These are phyloP conservation scores for Cenchrus purpureus DNA, from an alignment of 176 grass and related monocot species.

Conservation along the genomic window DNA sequence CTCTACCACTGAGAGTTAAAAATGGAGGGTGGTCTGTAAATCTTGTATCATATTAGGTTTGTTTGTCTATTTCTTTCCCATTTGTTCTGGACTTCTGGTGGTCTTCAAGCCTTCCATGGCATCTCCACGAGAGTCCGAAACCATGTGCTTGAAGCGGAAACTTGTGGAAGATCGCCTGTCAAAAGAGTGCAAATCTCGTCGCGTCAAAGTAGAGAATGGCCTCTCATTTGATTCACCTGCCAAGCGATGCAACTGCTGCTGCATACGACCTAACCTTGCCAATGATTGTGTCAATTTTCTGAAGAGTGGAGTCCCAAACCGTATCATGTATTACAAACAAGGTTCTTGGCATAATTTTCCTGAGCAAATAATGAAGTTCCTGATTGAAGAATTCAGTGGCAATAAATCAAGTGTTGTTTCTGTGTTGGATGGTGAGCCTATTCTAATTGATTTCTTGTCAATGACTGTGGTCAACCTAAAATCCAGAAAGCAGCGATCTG, in stretches of 20 bases:
- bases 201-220: slow-evolving; percentile 30
- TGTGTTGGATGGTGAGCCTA: slow-evolving; percentile 51
- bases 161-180: slow-evolving; percentile 34
- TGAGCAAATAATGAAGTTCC: slow-evolving; percentile 52
- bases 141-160: slow-evolving; percentile 65
- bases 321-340: slow-evolving; percentile 69
- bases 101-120: slow-evolving; percentile 43
- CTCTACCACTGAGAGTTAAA: slow-evolving; percentile 37
- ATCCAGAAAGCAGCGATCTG: slow-evolving; percentile 61
- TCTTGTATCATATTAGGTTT: slow-evolving; percentile 54
- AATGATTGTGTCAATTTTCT: slow-evolving; percentile 69
- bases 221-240: slow-evolving; percentile 45
- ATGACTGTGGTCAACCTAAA: slow-evolving; percentile 67
- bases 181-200: slow-evolving; percentile 49
- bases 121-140: slow-evolving; percentile 33
- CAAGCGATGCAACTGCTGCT: slow-evolving; percentile 47
- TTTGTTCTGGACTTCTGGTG: slow-evolving; percentile 23
- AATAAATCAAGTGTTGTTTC: slow-evolving; percentile 57
- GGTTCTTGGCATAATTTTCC: slow-evolving; percentile 67
- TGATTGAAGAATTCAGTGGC: slow-evolving; percentile 62
- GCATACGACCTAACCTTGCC: slow-evolving; percentile 53
- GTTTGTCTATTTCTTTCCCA: slow-evolving; percentile 42
- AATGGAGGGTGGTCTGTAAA: slow-evolving; percentile 56
- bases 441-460: slow-evolving; percentile 77
- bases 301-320: slow-evolving; percentile 56